These are phyloP conservation scores for Thraustotheca clavata DNA, from an alignment of 352 stramenopile species.

Conservation along the genomic window DNA sequence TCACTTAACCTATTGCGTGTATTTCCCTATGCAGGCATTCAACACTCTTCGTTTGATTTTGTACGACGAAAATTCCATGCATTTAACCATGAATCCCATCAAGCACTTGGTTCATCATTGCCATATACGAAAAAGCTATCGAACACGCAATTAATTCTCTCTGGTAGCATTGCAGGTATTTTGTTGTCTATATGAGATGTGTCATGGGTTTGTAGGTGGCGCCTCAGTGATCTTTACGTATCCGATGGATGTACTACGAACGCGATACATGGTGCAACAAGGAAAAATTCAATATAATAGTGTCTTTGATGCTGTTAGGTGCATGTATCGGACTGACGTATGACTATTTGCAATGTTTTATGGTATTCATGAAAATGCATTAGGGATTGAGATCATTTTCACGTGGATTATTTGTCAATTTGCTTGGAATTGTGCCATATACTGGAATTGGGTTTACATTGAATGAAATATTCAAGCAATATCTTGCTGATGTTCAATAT, in stretches of 20 bases:
- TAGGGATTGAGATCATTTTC: slow-evolving; percentile 61
- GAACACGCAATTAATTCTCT: slow-evolving; percentile 64
- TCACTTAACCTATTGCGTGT: slow-evolving; percentile 18
- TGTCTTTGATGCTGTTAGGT: slow-evolving; percentile 50
- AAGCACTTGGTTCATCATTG: slow-evolving; percentile 16
- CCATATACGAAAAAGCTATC: slow-evolving; percentile 51
- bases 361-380: slow-evolving; percentile 57
- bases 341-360: background rate
- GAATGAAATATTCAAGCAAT: slow-evolving; percentile 79
- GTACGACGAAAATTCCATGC: slow-evolving; percentile 72
- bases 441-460: slow-evolving; percentile 79
- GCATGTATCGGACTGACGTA: slow-evolving; percentile 67
- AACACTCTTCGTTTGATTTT: slow-evolving; percentile 67
- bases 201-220: slow-evolving; percentile 19
- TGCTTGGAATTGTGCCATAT: slow-evolving; percentile 78
- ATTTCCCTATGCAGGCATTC: slow-evolving; percentile 24
- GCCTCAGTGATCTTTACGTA: slow-evolving; percentile 70
- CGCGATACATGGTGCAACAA: slow-evolving; percentile 82
- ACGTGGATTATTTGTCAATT: slow-evolving; percentile 57
- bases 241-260: slow-evolving; percentile 71
- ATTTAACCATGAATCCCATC: slow-evolving; percentile 42
- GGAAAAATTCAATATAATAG: slow-evolving; percentile 65
- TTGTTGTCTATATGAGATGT: background rate
- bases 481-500: slow-evolving; percentile 27
- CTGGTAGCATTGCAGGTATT: slow-evolving; percentile 53